These are phyloP conservation scores for Tinospora cordifolia DNA, from an alignment of 164 flowering plant species.

Conservation along the genomic window DNA sequence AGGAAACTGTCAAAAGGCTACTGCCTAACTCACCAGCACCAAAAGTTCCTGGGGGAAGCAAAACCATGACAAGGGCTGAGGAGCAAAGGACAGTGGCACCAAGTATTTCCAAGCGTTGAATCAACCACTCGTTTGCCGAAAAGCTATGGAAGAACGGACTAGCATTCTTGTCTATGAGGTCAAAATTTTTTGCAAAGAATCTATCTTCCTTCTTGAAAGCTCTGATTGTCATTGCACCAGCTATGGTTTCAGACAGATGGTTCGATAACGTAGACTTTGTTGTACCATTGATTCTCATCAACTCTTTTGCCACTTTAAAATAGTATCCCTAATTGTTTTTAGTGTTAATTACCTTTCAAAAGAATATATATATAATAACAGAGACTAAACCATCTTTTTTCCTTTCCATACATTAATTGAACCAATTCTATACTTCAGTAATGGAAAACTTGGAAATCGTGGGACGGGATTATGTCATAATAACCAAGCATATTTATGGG, in stretches of 20 bases:
- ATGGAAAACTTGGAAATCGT: no score
- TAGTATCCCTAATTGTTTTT: constrained; percentile 45
- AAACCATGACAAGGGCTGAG: constrained; percentile 51
- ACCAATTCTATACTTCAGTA: no score
- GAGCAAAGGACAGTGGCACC: constrained; percentile 51
- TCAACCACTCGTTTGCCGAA: constrained; percentile 70
- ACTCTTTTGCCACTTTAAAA: constrained; percentile 57
- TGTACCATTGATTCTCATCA: constrained; percentile 68
- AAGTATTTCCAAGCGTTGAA: constrained; percentile 52
- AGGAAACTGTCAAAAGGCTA: neutral
- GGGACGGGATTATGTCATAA: no score
- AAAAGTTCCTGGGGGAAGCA: constrained; percentile 49
- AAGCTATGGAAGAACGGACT: constrained; percentile 58
- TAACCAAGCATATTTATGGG: no score
- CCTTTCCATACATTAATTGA: no score
- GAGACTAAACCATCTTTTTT: no score
- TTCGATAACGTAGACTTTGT: constrained; percentile 50
- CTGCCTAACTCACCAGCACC: constrained; percentile 35
- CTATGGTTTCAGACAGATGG: constrained; percentile 53
- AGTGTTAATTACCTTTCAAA: no score
- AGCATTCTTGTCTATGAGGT: constrained; percentile 58
- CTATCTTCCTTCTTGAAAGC: constrained; percentile 56
- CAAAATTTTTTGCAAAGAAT: constrained; percentile 42
- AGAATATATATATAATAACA: no score
- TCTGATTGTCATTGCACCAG: constrained; percentile 67